Base-by-base conservation (phyloP, 73 alveolate species). In the Halteria grandinella region DNA sequence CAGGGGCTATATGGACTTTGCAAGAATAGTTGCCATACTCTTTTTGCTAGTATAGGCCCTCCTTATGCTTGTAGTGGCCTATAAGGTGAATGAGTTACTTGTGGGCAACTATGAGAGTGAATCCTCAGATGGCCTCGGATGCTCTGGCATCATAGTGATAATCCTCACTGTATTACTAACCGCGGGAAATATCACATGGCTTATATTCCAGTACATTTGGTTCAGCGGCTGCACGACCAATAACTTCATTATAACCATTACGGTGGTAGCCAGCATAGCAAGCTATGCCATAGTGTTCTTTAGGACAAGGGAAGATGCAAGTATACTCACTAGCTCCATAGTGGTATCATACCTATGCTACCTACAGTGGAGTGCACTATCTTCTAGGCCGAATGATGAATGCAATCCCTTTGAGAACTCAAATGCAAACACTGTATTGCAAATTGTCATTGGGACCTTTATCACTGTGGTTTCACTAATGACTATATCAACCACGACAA, bases 271-370 rank as follows among this genome's bases (percentile, higher is more conserved):
- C 21, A 11, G 75, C 15, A 53, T 72, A 8, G n/a, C 50, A 5
- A 57, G 41, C 70, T 64, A 52, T 70, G 55, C 72, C 17, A 14
- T 78, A 50, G 90, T 80, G 7, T 15, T 70, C 49, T 66, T 83
- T 18, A 34, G 85, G 34, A 83, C 92, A 28, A 49, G 92, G n/a
- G 79, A 57, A 32, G 85, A 83, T 62, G 92, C 85, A 1, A 58
- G 79, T n/a, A 57, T 83, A 11, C 62, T 83, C 20, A 83, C 92
- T 1, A 34, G 85, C 1, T 52, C 92, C 0, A 53, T 74, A 12
- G 83, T 83, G 17, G 37, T 73, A 17, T 14, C 55, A 17, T 83
- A 83, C 36, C 17, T 49, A 0, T 51, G 49, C 17, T 83, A 74
- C 58, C 73, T 83, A 0, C 57, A 81, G 41, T 83, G 92, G 92